Conservation (phyloP, 768 basidiomycete species). For the Suillus luteus region DNA sequence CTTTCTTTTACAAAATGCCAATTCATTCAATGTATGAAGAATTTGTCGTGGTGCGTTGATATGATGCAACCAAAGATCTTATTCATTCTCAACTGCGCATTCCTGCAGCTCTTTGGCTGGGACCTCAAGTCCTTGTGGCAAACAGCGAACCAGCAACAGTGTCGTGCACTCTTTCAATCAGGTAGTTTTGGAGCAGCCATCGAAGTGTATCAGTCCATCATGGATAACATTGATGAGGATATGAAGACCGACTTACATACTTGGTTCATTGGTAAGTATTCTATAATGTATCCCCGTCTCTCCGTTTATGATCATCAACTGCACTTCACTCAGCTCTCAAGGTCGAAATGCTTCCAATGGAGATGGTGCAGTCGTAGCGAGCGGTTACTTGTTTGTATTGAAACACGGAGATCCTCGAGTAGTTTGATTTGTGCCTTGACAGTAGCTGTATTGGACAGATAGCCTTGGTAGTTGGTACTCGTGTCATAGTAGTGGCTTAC, state of each 20-base stretch:
- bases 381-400: too few relatives aligned
- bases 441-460: too few relatives aligned
- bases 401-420: background rate
- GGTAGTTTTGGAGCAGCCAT: background rate
- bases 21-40: background rate
- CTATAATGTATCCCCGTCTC: background rate
- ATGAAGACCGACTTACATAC: background rate
- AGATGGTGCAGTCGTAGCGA: background rate
- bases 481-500: too few relatives aligned
- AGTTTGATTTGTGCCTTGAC: too few relatives aligned
- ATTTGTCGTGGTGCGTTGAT: background rate
- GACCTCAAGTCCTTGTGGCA: constrained; percentile 1
- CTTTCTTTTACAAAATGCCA: background rate
- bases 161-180: background rate
- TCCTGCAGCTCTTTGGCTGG: background rate
- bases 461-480: too few relatives aligned
- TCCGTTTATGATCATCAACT: background rate
- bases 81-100: background rate
- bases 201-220: background rate
- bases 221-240: background rate
- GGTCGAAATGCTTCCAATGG: background rate
- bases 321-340: background rate
- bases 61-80: background rate
- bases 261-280: background rate
- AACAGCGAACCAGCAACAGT: background rate